These are phyloP conservation scores for Pyrenula aspistea DNA, from an alignment of 495 filamentous ascomycete genomes.

Conservation along the genomic window DNA sequence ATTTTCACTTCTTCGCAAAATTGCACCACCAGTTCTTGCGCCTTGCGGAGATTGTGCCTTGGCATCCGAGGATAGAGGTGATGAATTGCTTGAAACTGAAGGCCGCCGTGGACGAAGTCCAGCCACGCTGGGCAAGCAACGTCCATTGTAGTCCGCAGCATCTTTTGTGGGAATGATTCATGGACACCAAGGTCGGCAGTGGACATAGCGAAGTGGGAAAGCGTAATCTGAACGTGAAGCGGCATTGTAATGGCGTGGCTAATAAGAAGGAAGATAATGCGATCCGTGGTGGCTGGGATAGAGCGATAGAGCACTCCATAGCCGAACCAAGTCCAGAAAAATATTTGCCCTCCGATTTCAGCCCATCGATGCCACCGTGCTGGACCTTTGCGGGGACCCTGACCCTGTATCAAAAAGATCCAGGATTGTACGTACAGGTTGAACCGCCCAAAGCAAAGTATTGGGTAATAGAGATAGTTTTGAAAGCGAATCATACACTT, in stretches of 20 bases:
- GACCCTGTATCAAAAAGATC: slow-evolving; percentile 63
- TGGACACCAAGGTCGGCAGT: slow-evolving; percentile 76
- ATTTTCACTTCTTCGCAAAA: slow-evolving; percentile 89
- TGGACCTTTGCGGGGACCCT: slow-evolving; percentile 67
- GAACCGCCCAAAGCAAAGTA: slow-evolving; percentile 78
- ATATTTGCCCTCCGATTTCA: slow-evolving; percentile 66
- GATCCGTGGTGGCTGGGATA: slow-evolving; percentile 57
- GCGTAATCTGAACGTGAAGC: slow-evolving; percentile 88
- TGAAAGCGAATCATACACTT: slow-evolving; percentile 63
- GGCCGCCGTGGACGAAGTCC: slow-evolving; percentile 89
- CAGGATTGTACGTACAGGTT: slow-evolving; percentile 82
- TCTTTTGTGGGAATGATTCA: slow-evolving; percentile 91
- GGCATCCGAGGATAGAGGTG: slow-evolving; percentile 93
- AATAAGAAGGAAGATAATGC: slow-evolving; percentile 67
- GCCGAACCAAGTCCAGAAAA: slow-evolving; percentile 94
- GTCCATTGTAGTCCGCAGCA: slow-evolving; percentile 97
- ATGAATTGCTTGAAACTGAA: slow-evolving; percentile 96
- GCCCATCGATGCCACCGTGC: slow-evolving; percentile 86
- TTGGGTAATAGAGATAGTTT: slow-evolving; percentile 75
- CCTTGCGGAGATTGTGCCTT: slow-evolving; percentile 76
- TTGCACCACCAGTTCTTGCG: slow-evolving; percentile 72
- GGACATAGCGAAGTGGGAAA: slow-evolving; percentile 95
- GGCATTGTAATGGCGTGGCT: slow-evolving; percentile 81
- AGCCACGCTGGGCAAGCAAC: slow-evolving; percentile 92
- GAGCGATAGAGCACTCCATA: slow-evolving; percentile 70